Base-by-base conservation (phyloP, 1,284 basidiomycete genomes). In the Apiotrichum akiyoshidainum region DNA sequence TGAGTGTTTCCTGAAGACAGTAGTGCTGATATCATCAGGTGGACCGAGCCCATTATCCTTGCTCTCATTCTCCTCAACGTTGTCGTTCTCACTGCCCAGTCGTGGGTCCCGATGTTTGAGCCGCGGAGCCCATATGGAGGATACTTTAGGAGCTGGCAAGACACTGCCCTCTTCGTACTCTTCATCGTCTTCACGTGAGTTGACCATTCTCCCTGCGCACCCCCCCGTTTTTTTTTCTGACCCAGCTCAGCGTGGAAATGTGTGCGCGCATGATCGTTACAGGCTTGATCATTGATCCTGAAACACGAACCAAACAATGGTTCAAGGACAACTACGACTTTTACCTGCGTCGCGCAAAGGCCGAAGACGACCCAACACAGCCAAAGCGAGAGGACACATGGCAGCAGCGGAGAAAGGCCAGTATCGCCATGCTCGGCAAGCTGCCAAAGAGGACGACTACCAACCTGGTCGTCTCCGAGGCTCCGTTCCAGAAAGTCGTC, bases 241-340 rank as follows among this genome's bases (percentile, higher is more conserved):
- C 26, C 3, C 26, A 7, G 26, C 26, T 7, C 63, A 92, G 90
- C 6, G 60, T 96, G 42, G 95, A 99, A 80, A 86, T 90, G 55
- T 81, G 90, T 61, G 90, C 90, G 44, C 87, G 94, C 22, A 93
- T 96, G 72, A 85, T 91, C 68, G 89, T 95, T 31, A 92, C 90
- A 13, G 95, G 95, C 17, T 84, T 99, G 64, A 74, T 98, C 31
- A 83, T 97, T 59, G 93, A 97, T 72, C 92, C 94, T 11, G 88
- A 92, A 62, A 80, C 87, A n/a, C 14, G 14, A 11, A 50, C 48
- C 6, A 17, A n/a, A 5, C 33, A 8, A 79, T 85, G 87, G 42
- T 42, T 55, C 14, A 13, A 16, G 17, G 22, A 52, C 5, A 52
- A 22, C 2, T 54, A 52, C 46, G 51, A 46, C 3, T 54, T 56